Base-by-base conservation (phyloP, 163 green algal species). In the Scenedesmus sp. region DNA sequence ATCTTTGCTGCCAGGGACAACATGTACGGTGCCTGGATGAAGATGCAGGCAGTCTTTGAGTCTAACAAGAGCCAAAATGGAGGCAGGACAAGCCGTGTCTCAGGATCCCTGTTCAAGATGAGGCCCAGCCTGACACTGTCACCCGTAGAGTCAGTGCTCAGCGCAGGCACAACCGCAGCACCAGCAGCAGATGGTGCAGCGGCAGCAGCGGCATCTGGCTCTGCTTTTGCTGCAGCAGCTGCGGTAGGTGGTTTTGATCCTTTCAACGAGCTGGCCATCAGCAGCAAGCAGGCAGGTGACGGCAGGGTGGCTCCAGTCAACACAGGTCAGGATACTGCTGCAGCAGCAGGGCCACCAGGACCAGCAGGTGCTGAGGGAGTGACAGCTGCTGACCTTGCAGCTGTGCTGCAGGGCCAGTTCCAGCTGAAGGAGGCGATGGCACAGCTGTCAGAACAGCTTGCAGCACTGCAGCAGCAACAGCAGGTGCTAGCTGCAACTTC, bases 31-130 rank as follows among this genome's bases (percentile, higher is more conserved):
- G 70, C 70, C 1, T 92, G 88, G 88, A 23, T 77, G n/a, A 92
- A 84, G 76, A 84, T 92, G 88, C 88, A 87, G 26, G 60, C 88
- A 20, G 88, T 92, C 10, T 92, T 92, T 83, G 88, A 92, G 16
- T 56, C 56, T 20, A 76, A 82, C 73, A 87, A 88, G 88, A 57
- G 34, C 55, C 60, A 18, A 3, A 62, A 34, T 12, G 34, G 34
- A 60, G 56, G 23, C 54, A 88, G 2, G 23, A 56, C 55, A 34
- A 3, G 34, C 64, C 46, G 34, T 64, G 46, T n/a, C 20, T 74
- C 67, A 34, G 18, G 52, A 18, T 13, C 56, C 5, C 88, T 92
- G 34, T 92, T 92, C 79, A 88, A 82, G 34, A 26, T 90, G 66
- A 73, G 86, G 62, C 86, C 86, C 56, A 73, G 54, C 20, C 57